Evolutionary conservation across 2,329 filamentous ascomycete genomes (phyloP), one percentile per base, ranked within the genome.

Genomic region (Fusarium verrucosum): DNA sequence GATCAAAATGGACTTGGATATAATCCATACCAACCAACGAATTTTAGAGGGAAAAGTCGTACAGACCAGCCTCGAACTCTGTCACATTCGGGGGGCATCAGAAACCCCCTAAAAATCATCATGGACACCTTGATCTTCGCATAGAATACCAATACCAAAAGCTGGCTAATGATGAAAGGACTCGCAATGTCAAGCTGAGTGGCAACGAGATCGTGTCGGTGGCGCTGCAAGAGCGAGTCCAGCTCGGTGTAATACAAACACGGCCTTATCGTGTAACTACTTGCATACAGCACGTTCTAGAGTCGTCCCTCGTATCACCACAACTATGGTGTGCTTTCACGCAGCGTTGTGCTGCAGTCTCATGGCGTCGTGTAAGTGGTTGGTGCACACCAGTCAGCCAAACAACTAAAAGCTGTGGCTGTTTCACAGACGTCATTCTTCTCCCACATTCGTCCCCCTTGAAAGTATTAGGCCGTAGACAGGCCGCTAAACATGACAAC

Each of bases 371-470:
- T 47, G 49, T 22, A 36, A 46, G 40, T 20, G 33, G 22, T 28
- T 25, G 46, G 42, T 14, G 20, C 38, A 30, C 17, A 51, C 22
- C 13, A 26, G 36, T 23, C 37, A 36, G 17, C 13, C 22, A 16
- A 36, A 30, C 37, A 36, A 20, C 13, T 28, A 16, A 36, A 20
- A 56, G 23, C 37, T 38, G 36, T 42, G 25, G 28, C 25, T 46
- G 51, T 50, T 45, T 61, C 44, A 58, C 46, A 36, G 37, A 69
- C 62, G 62, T 69, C 66, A 69, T 64, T 41, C 50, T 58, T 36
- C 53, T 51, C 35, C 32, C 42, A 38, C 19, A 20, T 36, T 20
- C 23, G 28, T 11, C 14, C 10, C 26, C 17, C 23, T 30, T 22
- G 23, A 35, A 37, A 36, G n/a, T 7, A 56, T 26, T 23, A 23